Base-by-base conservation (phyloP, 768 basidiomycete species). In the Xerocomus potaroensis region DNA sequence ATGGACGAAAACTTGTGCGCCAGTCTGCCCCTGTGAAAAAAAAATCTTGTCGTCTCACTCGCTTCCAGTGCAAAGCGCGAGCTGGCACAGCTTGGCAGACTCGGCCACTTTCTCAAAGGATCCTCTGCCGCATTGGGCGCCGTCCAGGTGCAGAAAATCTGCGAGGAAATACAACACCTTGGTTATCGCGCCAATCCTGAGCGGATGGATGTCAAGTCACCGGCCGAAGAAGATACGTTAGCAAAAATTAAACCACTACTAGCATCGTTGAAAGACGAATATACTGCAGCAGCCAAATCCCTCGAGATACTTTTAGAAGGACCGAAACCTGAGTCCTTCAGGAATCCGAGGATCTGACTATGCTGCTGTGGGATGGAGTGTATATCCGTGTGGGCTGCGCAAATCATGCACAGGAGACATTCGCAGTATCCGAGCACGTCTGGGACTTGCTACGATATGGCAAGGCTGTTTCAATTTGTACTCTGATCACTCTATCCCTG, bases 101-200 rank as follows among this genome's bases (percentile, higher is more conserved):
- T 87, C 9, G 96, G 94, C 0, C 95, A 99, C 69, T 99, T 90
- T 70, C 81, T 98, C 62, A 99, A 98, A 68, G 95, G 95, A 38
- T 97, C 94, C 3, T 95, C 93, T 11, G 94, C 94, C 23, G 91
- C 94, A 3, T 77, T 99, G 36, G 95, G 96, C 22, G 79, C 94
- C 24, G 69, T 70, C 48, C 79, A 79, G 53, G 93, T 99, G 43
- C 86, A 91, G 63, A 76, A 70, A 14, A 83, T 84, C 21, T 97
- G 95, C 72, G 92, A 91, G 66, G 78, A 79, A 67, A 93, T 98
- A 58, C 94, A 98, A 68, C 81, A 94, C 66, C 85, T 83, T 57
- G 92, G 91, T 37, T 74, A 82, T 53, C 55, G 57, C 32, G 41
- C 38, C 0, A 67, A 74, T 47, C 73, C 78, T 37, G 84, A 79